Base-by-base conservation (phyloP, 2,329 filamentous ascomycete genomes). In the Penicillium sumatraense region DNA sequence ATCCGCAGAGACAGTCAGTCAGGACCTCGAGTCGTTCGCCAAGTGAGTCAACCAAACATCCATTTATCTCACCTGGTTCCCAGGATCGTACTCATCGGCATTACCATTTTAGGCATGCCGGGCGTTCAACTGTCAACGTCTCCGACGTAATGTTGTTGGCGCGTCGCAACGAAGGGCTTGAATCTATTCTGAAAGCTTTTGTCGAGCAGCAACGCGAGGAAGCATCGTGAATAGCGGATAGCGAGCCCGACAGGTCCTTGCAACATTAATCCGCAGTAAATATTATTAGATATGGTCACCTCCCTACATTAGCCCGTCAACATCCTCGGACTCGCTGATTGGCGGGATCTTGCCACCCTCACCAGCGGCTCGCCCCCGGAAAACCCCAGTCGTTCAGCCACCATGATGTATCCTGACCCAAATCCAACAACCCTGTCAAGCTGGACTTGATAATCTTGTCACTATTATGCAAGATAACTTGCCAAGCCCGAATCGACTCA, bases 131-230 rank as follows among this genome's bases (percentile, higher is more conserved):
- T 0, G 84, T 99, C 62, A 91, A 87, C 33, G 89, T 89, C 0
- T 89, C 93, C 49, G 95, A 99, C 70, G 93, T 98, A 11, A 78
- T 98, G 66, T 83, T 99, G 7, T 84, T 99, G 26, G 88, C 91
- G 23, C 82, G 95, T 58, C 86, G 93, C 56, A 99, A 98, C 66
- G 89, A 93, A 53, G 91, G 92, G 16, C 76, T 99, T 18, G 86
- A 93, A 63, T 82, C 82, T 14, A 86, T 98, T 29, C 82, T 99
- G 69, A 68, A 66, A 10, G 65, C 71, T 5, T 77, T 73, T 48
- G 58, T 72, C 14, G 71, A 73, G 47, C 70, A 71, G 48, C 62
- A 66, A 42, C 70, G 61, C 7, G 60, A 68, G 33, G 58, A 66
- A 27, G 58, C 57, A 7, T 59, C 64, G 16, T 68, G 61, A 68